Conservation (phyloP, 345 rosid genomes). For the Gossypium herbaceum region DNA sequence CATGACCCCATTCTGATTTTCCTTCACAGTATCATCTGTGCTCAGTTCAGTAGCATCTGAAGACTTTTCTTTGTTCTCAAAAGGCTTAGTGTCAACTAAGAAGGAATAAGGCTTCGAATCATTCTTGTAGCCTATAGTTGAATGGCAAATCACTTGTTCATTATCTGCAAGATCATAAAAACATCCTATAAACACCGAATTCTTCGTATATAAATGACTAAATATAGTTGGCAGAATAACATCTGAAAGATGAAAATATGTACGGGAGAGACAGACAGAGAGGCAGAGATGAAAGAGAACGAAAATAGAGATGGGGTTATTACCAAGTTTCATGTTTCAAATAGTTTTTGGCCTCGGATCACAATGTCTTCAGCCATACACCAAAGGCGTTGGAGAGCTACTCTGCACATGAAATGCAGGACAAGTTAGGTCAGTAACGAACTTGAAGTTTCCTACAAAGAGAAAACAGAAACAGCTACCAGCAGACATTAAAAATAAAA, state of each 20-base stretch:
- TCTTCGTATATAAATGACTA: background rate
- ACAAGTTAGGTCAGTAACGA: constrained; percentile 14
- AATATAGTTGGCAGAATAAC: background rate
- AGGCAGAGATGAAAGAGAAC: background rate
- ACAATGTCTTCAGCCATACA: constrained; percentile 29
- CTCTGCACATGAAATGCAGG: constrained; percentile 22
- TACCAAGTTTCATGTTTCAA: constrained; percentile 65
- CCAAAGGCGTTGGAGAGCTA: constrained; percentile 1
- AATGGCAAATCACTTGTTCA: constrained; percentile 36
- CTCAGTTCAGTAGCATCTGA: constrained; percentile 32
- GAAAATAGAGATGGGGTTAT: background rate
- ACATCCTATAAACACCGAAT: background rate
- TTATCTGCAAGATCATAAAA: constrained; percentile 43
- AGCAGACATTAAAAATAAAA: constrained; percentile 1
- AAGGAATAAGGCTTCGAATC: constrained; percentile 18
- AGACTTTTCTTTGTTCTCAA: constrained; percentile 30
- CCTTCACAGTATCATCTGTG: constrained; percentile 28
- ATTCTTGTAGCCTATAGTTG: constrained; percentile 29
- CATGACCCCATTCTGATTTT: constrained; percentile 19
- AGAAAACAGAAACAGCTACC: background rate
- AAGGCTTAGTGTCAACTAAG: constrained; percentile 25
- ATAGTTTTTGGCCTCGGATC: constrained; percentile 23
- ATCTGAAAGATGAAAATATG: background rate
- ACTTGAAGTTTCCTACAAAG: background rate
- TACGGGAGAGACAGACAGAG: background rate